phyloP scores from a whole-genome alignment of 345 rosid species.

The Jatropha curcas region DNA sequence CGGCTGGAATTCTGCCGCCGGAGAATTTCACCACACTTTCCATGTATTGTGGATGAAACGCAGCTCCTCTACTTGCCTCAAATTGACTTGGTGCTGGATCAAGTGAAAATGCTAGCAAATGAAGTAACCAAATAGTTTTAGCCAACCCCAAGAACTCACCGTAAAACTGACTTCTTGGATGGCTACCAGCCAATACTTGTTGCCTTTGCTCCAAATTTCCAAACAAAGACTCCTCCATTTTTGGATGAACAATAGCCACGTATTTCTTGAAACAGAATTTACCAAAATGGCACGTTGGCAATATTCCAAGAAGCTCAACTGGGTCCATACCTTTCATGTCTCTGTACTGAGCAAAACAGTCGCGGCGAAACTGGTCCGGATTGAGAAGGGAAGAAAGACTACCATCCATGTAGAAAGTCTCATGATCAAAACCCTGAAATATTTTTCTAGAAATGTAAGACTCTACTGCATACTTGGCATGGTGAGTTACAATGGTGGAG shows the following conservation, averaged over 20 bases:
- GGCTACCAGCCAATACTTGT: constrained; percentile 64
- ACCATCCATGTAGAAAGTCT: constrained; percentile 91
- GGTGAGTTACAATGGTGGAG: constrained; percentile 59
- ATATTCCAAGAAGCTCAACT: constrained; percentile 76
- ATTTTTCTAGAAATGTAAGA: constrained; percentile 73
- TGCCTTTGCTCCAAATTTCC: constrained; percentile 74
- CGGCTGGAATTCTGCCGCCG: constrained; percentile 57
- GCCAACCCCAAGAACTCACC: constrained; percentile 76
- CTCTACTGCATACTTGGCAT: constrained; percentile 80
- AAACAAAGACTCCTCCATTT: constrained; percentile 93
- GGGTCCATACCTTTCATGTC: constrained; percentile 98
- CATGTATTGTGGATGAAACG: constrained; percentile 78
- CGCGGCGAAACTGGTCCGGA: constrained; percentile 73
- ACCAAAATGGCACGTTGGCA: constrained; percentile 85
- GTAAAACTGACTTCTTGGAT: constrained; percentile 84
- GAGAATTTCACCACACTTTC: constrained; percentile 76
- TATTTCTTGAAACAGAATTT: constrained; percentile 85
- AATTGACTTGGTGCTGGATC: constrained; percentile 83
- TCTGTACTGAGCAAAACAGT: constrained; percentile 78
- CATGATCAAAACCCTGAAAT: constrained; percentile 88
- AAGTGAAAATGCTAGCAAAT: constrained; percentile 87
- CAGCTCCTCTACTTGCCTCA: constrained; percentile 81
- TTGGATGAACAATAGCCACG: constrained; percentile 79
- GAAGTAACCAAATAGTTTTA: constrained; percentile 89
- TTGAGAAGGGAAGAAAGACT: constrained; percentile 81